Conservation (phyloP, 768 basidiomycete genomes). For the Auriculariales sp. region DNA sequence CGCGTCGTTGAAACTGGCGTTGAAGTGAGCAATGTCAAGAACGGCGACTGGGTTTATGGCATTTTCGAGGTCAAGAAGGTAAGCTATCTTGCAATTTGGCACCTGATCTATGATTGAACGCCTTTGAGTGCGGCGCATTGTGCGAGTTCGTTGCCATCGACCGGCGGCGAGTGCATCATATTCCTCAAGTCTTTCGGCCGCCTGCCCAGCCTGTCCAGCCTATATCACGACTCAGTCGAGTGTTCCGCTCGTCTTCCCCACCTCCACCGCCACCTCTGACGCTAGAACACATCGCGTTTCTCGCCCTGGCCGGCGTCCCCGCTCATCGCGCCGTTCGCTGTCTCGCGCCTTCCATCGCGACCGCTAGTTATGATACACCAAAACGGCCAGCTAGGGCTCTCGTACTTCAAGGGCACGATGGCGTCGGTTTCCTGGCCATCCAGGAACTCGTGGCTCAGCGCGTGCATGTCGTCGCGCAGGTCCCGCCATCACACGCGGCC, state of each 20-base stretch:
- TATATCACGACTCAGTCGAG: no score
- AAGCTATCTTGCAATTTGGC: constrained; percentile 13
- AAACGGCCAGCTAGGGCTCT: constrained; percentile 30
- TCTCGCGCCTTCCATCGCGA: constrained; percentile 23
- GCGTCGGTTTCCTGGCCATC: constrained; percentile 58
- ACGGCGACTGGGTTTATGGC: constrained; percentile 82
- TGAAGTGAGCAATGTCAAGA: constrained; percentile 51
- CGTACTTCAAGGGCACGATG: constrained; percentile 61
- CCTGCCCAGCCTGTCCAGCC: constrained; percentile 13
- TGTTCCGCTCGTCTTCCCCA: constrained; percentile 17
- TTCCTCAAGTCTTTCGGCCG: constrained; percentile 37
- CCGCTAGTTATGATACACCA: constrained; percentile 7
- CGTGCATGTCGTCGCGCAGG: constrained; percentile 65
- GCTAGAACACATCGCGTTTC: constrained; percentile 63
- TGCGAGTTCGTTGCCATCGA: constrained; percentile 82
- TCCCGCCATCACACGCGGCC: constrained; percentile 23
- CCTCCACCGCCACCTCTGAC: constrained; percentile 19
- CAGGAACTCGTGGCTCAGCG: constrained; percentile 62
- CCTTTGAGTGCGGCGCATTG: constrained; percentile 59
- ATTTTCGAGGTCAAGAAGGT: constrained; percentile 72
- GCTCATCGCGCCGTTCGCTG: constrained; percentile 73
- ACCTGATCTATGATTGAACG: constrained; percentile 7
- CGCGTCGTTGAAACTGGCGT: constrained; percentile 70
- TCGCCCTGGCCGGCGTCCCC: constrained; percentile 67
- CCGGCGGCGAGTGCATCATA: constrained; percentile 57